Percentiles rank a stretch among this genome's conserved stretches.
Conservation (phyloP, 2,329 filamentous ascomycete genomes). For the Drechslera avenae region DNA sequence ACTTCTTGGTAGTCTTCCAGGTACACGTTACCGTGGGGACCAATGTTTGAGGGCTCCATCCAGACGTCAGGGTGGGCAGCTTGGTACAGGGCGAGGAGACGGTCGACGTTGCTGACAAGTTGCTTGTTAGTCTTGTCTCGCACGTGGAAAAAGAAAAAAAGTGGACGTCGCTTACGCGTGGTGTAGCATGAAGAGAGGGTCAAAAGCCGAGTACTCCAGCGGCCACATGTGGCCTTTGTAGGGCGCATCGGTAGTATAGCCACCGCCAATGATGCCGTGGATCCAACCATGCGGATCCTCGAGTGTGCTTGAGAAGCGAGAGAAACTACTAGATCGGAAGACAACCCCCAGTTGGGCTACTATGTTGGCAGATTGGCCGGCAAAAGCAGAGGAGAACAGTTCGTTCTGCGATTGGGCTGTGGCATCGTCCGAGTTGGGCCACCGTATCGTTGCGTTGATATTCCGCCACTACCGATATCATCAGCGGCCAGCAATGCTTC, state of each 20-base stretch:
- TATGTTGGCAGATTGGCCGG: constrained; percentile 33
- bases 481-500: no score
- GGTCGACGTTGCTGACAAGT: constrained; percentile 42
- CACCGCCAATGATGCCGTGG: constrained; percentile 54
- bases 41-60: constrained; percentile 56
- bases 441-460: constrained; percentile 38
- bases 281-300: constrained; percentile 38
- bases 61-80: constrained; percentile 70
- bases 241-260: constrained; percentile 13
- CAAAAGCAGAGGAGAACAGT: constrained; percentile 20
- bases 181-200: constrained; percentile 63
- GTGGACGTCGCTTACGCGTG: constrained; percentile 44
- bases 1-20: constrained; percentile 51
- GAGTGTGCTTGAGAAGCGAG: constrained; percentile 43
- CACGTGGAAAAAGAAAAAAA: no score
- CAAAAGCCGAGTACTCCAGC: constrained; percentile 73
- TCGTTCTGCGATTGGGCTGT: constrained; percentile 25
- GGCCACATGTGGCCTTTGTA: constrained; percentile 71
- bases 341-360: constrained; percentile 38
- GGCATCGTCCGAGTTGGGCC: constrained; percentile 29
- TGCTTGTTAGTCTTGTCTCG: neutral
- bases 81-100: constrained; percentile 75
- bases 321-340: constrained; percentile 16
- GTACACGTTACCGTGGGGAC: constrained; percentile 32
- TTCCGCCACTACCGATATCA: constrained; percentile 24